Evolutionary conservation across 1,284 basidiomycete genomes (phyloP).

Genomic region (Malassezia pachydermatis): DNA sequence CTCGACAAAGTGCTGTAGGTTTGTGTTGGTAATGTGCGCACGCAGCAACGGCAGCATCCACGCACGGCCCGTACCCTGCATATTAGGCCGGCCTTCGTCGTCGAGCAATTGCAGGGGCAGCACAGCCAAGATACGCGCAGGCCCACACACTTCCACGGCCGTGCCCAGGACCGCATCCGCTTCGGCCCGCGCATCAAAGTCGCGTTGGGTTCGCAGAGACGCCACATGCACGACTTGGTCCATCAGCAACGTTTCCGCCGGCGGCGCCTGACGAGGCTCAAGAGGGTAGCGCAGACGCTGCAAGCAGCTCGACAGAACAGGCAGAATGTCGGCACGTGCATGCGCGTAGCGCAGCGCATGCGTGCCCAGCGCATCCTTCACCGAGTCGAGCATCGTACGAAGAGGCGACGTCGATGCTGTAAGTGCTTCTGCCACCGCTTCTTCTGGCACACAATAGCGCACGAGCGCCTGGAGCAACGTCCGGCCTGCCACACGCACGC

Average conservation of each 20-base stretch:
- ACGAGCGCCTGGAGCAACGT: conserved; percentile 32
- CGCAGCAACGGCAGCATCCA: conserved; percentile 83
- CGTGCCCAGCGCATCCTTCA: conserved; percentile 37
- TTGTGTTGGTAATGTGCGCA: conserved; percentile 65
- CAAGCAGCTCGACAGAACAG: conserved; percentile 34
- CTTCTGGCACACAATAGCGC: conserved; percentile 39
- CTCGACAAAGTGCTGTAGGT: conserved; percentile 72
- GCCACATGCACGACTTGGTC: conserved; percentile 67
- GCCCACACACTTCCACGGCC: conserved; percentile 77
- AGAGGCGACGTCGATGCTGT: conserved; percentile 24
- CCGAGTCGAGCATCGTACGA: conserved; percentile 25
- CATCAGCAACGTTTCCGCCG: conserved; percentile 62
- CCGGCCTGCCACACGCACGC: conserved; percentile 33
- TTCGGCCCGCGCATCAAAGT: conserved; percentile 80
- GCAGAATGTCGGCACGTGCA: conserved; percentile 35
- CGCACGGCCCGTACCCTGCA: conserved; percentile 59
- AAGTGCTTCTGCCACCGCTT: conserved; percentile 27
- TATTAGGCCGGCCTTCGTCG: conserved; percentile 19
- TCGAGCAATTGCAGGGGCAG: conserved; percentile 69
- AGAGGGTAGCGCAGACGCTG: conserved; percentile 28
- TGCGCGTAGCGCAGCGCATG: conserved; percentile 40
- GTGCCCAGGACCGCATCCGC: conserved; percentile 71
- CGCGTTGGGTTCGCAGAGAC: conserved; percentile 64
- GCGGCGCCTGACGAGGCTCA: conserved; percentile 18
- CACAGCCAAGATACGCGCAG: conserved; percentile 62